Evolutionary conservation across 2,329 filamentous ascomycete genomes (phyloP), one percentile per base, ranked within the genome.

Genomic region (Claviceps humidiphila): DNA sequence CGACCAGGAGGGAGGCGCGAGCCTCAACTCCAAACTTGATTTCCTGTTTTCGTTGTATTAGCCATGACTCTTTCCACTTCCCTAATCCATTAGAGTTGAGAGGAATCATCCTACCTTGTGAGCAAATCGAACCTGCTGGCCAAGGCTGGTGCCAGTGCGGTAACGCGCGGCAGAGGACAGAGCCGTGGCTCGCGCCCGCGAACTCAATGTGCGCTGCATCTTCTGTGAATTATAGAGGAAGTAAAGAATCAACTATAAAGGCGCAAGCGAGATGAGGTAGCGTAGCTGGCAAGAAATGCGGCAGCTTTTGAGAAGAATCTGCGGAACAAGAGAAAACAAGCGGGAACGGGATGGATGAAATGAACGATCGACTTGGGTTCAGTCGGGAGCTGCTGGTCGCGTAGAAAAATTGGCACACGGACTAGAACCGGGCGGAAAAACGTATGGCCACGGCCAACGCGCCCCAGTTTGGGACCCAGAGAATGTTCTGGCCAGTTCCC

Each of bases 11-110:
- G 61, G 89, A 71, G 64, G 90, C 89, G 68, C 93, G 85, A 63
- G 77, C 93, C 70, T 98, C 93, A 58, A 97, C 91, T 66, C 93
- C 93, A 61, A 98, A 98, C 77, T 95, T 97, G 69, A 98, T 81
- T 71, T 98, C 93, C 89, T 96, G 59, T 39, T 53, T 41, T 51
- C 34, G 8, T 49, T 4, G 30, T n/a, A 24, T 41, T 47, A 51
- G 30, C 43, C 38, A 30, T 5, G 7, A 1, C 22, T 34, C 2
- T 5, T 34, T 17, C 5, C 17, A 16, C 7, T 5, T 7, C 5
- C 20, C 6, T 14, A 4, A 14, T 4, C 20, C 22, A 44, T 26
- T 4, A 14, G 20, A 44, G 24, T 14, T 22, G 14, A n/a, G 16
- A 17, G 24, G 4, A n/a, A 22, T 45, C 40, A 17, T 22, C 57